Evolutionary conservation across 495 filamentous ascomycete genomes (phyloP).

Genomic region (Trichoderma parareesei): DNA sequence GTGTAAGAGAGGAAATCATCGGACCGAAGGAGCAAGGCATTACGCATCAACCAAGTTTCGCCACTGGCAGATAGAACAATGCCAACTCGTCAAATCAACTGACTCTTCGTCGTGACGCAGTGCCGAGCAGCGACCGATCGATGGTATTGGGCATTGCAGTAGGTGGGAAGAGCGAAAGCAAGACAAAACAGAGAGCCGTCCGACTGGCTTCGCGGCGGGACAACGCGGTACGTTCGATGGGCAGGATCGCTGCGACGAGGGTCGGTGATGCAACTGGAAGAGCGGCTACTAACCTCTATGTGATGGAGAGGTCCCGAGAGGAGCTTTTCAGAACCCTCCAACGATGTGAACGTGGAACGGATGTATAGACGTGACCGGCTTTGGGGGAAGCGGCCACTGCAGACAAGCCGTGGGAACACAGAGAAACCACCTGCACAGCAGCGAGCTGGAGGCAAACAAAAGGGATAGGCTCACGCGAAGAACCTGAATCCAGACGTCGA

Average conservation of each 20-base stretch:
- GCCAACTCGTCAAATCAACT: neutral
- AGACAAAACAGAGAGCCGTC: neutral
- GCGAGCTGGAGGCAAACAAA: slow-evolving; percentile 7
- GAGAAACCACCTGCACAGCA: slow-evolving; percentile 8
- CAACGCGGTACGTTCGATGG: neutral
- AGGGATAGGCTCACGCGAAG: slow-evolving; percentile 8
- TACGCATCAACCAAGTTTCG: neutral
- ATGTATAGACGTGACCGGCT: neutral
- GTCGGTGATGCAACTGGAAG: neutral
- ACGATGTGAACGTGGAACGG: neutral
- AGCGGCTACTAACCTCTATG: neutral
- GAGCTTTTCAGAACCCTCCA: slow-evolving; percentile 4
- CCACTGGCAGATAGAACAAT: neutral
- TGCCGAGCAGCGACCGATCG: neutral
- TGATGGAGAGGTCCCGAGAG: neutral
- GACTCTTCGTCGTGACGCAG: neutral
- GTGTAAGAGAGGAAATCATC: neutral
- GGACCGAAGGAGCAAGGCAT: neutral
- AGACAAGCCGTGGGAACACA: slow-evolving; percentile 10
- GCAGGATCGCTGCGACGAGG: neutral
- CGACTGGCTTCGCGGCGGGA: neutral
- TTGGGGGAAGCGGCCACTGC: neutral
- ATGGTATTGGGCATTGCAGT: neutral
- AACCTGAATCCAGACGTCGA: slow-evolving; percentile 13
- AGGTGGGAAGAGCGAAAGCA: neutral